Base-by-base conservation (phyloP, 2,329 filamentous ascomycete species). In the Rhinocladiella mackenziei region DNA sequence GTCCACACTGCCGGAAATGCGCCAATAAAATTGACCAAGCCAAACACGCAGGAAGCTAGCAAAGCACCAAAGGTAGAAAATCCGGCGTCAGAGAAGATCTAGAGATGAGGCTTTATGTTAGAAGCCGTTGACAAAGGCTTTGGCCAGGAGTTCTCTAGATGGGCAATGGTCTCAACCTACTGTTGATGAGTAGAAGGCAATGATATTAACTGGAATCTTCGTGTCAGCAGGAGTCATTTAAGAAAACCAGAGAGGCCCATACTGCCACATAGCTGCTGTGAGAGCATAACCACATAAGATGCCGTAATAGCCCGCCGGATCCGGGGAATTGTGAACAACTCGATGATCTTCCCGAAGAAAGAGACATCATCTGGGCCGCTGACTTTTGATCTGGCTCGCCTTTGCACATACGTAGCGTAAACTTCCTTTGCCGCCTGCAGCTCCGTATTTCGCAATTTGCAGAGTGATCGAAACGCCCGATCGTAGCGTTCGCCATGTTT, bases 151-250 rank as follows among this genome's bases (percentile, higher is more conserved):
- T 32, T 17, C 13, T 17, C 14, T 4, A 13, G 17, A 3, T 20
- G 32, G 5, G 11, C 9, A 9, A 26, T 15, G 6, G 13, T 28
- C 20, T 13, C 18, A 22, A 35, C 43, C 26, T 47, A 51, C 72
- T n/a, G 59, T 72, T 44, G 78, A 78, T 1, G 77, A 81, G 62
- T 86, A 86, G 62, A 86, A 86, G 3, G 81, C 78, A 39, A 85
- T 83, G 42, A 86, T 83, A 58, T 84, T 83, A 62, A 83, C 75
- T 54, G 22, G 36, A 34, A 9, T 17, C 11, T 29, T 2, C 18
- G 19, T 25, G 17, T 44, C 34, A 45, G 42, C 10, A 19, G 29
- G 31, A 22, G 18, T 29, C 20, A 23, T 11, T 10, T 9, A 18
- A 3, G 15, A 10, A 17, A 26, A 17, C n/a, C n/a, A 15, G 14